A percentile compares a stretch with the other conserved stretches of the same genome.
Conservation (phyloP, 805 yeast species). For the Metschnikowia colocasiae region DNA sequence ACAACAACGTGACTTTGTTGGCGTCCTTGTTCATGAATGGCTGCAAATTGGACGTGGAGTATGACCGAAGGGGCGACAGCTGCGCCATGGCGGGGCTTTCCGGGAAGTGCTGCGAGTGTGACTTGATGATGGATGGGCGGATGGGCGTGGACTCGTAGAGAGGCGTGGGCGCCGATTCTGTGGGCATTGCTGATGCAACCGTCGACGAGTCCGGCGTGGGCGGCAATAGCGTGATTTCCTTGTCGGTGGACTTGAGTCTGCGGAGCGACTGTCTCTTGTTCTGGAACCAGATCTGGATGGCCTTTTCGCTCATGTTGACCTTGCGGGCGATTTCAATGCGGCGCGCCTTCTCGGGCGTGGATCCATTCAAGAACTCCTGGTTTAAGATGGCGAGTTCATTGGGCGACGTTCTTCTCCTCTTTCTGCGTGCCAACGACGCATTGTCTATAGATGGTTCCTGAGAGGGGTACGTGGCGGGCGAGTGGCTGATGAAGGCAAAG, state of each 20-base stretch:
- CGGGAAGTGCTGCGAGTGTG: conserved; percentile 11
- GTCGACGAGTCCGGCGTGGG: conserved; percentile 32
- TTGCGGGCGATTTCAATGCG: conserved; percentile 74
- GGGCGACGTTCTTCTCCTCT: conserved; percentile 92
- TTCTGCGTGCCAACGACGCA: conserved; percentile 88
- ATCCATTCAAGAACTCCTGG: conserved; percentile 68
- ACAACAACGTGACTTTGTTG: conserved; percentile 7
- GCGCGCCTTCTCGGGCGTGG: conserved; percentile 75
- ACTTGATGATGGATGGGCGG: conserved; percentile 12
- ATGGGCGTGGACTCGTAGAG: conserved; percentile 14
- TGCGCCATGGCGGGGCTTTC: conserved; percentile 15
- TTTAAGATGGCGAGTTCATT: conserved; percentile 79
- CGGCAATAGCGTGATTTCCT: conserved; percentile 42
- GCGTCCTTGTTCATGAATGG: conserved; percentile 3
- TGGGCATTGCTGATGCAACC: neutral
- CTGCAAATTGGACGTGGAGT: conserved; percentile 13
- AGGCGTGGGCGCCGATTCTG: conserved; percentile 7
- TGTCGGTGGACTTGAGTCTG: conserved; percentile 39
- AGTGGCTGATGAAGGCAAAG: conserved; percentile 90
- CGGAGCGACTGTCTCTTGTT: conserved; percentile 84
- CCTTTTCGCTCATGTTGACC: conserved; percentile 94
- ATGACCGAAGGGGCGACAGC: conserved; percentile 15
- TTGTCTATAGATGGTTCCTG: conserved; percentile 84
- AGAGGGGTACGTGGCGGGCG: conserved; percentile 81
- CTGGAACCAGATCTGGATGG: conserved; percentile 98